Percentiles rank a stretch among this genome's conserved stretches.
Conservation (phyloP, 2,329 filamentous ascomycete species). For the Cryphonectria parasitica region DNA sequence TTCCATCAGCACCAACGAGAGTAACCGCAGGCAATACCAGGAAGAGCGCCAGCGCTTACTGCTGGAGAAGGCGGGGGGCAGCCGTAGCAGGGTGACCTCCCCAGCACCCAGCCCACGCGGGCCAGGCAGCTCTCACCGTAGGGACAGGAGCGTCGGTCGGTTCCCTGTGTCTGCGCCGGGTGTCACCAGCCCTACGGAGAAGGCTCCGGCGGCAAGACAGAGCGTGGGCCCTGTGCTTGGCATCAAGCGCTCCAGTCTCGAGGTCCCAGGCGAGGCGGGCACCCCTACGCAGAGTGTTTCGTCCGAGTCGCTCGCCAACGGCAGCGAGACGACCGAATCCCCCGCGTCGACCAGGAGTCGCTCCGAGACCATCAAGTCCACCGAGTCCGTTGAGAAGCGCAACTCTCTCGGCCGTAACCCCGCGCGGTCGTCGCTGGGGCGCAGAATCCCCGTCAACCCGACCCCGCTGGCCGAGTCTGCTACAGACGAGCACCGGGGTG, state of each 20-base stretch:
- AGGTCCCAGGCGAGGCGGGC: constrained; percentile 71
- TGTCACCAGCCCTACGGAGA: constrained; percentile 53
- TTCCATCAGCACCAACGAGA: constrained; percentile 93
- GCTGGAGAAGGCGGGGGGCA: constrained; percentile 65
- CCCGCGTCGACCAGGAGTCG: constrained; percentile 27
- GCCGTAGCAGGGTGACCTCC: constrained; percentile 74
- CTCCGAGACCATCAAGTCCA: constrained; percentile 29
- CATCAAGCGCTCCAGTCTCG: constrained; percentile 71
- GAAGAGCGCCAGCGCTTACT: constrained; percentile 88
- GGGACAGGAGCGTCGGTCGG: constrained; percentile 78
- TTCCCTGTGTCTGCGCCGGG: constrained; percentile 77
- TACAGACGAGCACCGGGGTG: constrained; percentile 48
- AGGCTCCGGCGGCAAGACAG: constrained; percentile 51
- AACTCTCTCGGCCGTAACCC: constrained; percentile 64
- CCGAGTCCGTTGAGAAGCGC: constrained; percentile 58
- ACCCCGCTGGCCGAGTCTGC: constrained; percentile 38
- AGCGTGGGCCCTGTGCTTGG: constrained; percentile 55
- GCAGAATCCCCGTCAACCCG: constrained; percentile 48
- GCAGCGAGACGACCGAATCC: constrained; percentile 31
- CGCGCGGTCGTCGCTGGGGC: constrained; percentile 56
- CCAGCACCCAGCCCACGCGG: constrained; percentile 63
- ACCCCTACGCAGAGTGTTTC: constrained; percentile 38
- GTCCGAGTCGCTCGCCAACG: constrained; percentile 30
- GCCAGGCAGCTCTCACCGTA: constrained; percentile 61
- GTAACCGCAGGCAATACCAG: constrained; percentile 90